Evolutionary conservation across 805 yeast genomes (phyloP), one percentile per base, ranked within the genome.

Genomic region (Blastobotrys chiropterorum): DNA sequence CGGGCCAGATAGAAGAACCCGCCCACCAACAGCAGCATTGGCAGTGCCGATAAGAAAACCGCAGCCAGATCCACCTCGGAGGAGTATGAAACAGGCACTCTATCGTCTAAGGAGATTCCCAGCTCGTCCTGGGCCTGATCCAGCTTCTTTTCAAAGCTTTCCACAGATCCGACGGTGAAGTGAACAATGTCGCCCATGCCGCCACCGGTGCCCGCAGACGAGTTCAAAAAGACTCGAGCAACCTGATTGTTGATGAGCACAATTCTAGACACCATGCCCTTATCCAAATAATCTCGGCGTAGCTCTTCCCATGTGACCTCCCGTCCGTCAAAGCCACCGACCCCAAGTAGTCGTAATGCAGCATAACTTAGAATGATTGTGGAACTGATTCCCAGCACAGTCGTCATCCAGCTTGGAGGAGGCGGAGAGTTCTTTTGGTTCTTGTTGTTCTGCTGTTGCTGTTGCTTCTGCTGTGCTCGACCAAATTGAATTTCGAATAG

Each of bases 231-330:
- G 2, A 92, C 86, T 50, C 83, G 78, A 5, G 89, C 99, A 46
- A 77, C 76, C 11, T 80, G 73, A 61, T 85, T 85, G 71, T 94
- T 92, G 30, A 88, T 81, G 5, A 94, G 90, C 16, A 81, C 69
- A 49, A 94, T 73, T 57, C 78, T 80, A 46, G 81, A 76, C 13
- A 94, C 99, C 43, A 81, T 75, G 3, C 90, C 90, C 60, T 82
- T 86, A 56, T 85, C 86, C 54, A 94, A 74, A 62, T 83, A 83
- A 46, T 82, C 75, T 3, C 83, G 73, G 42, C 88, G 78, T 72
- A 94, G 92, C 63, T 92, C 96, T 71, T 94, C 98, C 85, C 90
- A 94, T 1, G 97, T 82, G 53, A 92, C 74, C 62, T 87, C 90
- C 26, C 48, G 51, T 16, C 53, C 52, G 15, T 30, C 46, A 26